A percentile compares a stretch with the other conserved stretches of the same genome.
These are phyloP conservation scores for Pseudocercospora cruenta DNA, from an alignment of 2,329 filamentous ascomycete species.

Conservation along the genomic window DNA sequence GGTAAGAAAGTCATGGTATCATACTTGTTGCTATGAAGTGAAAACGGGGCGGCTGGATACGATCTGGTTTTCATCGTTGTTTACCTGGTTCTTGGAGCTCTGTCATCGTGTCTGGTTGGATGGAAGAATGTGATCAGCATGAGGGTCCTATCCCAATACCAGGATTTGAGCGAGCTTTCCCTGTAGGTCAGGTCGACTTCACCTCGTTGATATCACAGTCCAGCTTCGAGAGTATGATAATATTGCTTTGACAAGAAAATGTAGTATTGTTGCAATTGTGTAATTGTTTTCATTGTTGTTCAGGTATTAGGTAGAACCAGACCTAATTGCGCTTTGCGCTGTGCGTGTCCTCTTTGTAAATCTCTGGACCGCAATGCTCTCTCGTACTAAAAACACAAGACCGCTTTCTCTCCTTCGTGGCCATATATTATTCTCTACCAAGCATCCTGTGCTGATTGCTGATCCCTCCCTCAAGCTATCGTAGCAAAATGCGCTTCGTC, in stretches of 20 bases:
- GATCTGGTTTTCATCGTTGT: background rate
- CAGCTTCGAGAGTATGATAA: background rate
- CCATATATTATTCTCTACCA: background rate
- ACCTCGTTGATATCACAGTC: background rate
- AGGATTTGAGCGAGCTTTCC: background rate
- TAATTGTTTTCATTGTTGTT: background rate
- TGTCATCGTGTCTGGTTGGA: background rate
- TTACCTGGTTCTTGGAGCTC: background rate
- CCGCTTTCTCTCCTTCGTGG: background rate
- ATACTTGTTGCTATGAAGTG: background rate
- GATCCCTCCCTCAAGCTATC: conserved; percentile 1
- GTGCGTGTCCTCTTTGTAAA: background rate
- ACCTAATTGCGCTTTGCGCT: conserved; percentile 1
- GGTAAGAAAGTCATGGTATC: background rate
- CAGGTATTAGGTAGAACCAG: background rate
- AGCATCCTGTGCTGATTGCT: conserved; percentile 3
- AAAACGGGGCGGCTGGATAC: background rate
- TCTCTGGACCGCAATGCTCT: background rate
- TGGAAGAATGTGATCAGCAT: background rate
- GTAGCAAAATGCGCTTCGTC: background rate
- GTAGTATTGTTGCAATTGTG: background rate
- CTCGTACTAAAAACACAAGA: background rate
- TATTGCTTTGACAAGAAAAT: background rate
- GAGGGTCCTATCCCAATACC: background rate
- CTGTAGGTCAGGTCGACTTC: background rate